Evolutionary conservation across 179 eudicot species (phyloP), one percentile per base, ranked within the genome.

Genomic region (Gypsophila paniculata): DNA sequence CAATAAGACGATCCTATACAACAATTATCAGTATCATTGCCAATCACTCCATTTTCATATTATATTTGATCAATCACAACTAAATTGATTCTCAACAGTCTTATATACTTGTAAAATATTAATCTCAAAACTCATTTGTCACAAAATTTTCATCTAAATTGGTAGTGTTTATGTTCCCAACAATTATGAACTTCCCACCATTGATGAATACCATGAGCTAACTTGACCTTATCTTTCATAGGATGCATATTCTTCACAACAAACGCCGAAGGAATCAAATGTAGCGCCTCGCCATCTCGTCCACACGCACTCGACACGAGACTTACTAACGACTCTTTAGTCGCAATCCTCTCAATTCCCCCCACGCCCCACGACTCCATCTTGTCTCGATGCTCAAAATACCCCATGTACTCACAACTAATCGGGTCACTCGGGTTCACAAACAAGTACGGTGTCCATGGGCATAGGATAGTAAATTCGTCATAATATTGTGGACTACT

Each of bases 181-280:
- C 49, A 12, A 8, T 68, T 12, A 76, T 77, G 82, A 38, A 72
- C 78, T 25, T 83, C 46, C 86, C 95, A 91, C 97, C 97, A 91
- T 29, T 90, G 97, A 66, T 85, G 91, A 70, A 91, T 86, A 5
- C 97, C 93, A 86, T 90, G 97, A 74, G 88, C 88, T 15, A 76
- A 68, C 74, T 75, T 86, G n/a, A 90, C 75, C 44, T 84, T 85
- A 44, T 71, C 73, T 6, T 83, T 57, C 4, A 66, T 73, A 57
- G 70, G 62, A 68, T 72, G 32, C 38, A 77, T n/a, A 62, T 89
- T 91, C 68, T 89, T 82, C 3, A 74, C 73, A 21, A 93, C 48
- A 72, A 81, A 80, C 0, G 90, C 98, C 0, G 93, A 84, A 13
- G 98, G 96, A 44, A 93, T 76, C 18, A 90, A 80, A 74, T 91